Evolutionary conservation across 2,329 filamentous ascomycete species (phyloP).

Genomic region (Aspergillus fijiensis): DNA sequence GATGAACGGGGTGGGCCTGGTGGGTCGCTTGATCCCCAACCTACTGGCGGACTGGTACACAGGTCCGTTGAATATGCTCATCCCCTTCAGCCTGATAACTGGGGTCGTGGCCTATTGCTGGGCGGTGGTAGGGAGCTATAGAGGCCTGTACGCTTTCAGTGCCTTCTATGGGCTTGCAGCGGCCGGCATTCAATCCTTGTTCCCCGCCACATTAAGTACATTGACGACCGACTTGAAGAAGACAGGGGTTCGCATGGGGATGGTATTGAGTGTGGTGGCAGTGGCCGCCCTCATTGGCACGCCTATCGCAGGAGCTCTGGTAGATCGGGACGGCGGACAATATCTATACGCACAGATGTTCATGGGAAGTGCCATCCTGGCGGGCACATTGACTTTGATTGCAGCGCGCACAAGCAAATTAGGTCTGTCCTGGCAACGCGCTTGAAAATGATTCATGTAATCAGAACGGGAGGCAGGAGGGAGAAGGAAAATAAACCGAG

Average conservation of each 20-base stretch:
- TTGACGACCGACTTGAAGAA: slow-evolving; percentile 55
- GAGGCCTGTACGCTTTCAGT: slow-evolving; percentile 62
- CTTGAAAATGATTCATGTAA: slow-evolving; percentile 20
- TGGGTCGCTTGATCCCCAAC: slow-evolving; percentile 60
- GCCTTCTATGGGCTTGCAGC: slow-evolving; percentile 64
- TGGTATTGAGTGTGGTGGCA: slow-evolving; percentile 56
- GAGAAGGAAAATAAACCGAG: background rate
- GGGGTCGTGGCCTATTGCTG: slow-evolving; percentile 54
- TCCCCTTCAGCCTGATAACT: slow-evolving; percentile 50
- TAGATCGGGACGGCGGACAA: slow-evolving; percentile 45
- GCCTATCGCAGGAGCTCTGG: slow-evolving; percentile 55
- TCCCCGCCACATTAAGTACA: slow-evolving; percentile 61
- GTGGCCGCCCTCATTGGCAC: slow-evolving; percentile 56
- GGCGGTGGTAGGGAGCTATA: slow-evolving; percentile 54
- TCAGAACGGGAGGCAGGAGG: background rate
- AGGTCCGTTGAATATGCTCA: slow-evolving; percentile 62
- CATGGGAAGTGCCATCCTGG: slow-evolving; percentile 46
- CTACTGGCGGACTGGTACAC: slow-evolving; percentile 56
- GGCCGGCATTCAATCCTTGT: slow-evolving; percentile 65
- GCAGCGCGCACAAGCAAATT: slow-evolving; percentile 42
- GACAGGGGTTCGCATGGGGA: slow-evolving; percentile 57
- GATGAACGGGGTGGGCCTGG: slow-evolving; percentile 62
- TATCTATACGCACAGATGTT: slow-evolving; percentile 56
- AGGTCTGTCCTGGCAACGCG: slow-evolving; percentile 37
- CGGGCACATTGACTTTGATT: slow-evolving; percentile 45